Evolutionary conservation across 2,329 filamentous ascomycete genomes (phyloP).

Genomic region (Fusarium sp.): DNA sequence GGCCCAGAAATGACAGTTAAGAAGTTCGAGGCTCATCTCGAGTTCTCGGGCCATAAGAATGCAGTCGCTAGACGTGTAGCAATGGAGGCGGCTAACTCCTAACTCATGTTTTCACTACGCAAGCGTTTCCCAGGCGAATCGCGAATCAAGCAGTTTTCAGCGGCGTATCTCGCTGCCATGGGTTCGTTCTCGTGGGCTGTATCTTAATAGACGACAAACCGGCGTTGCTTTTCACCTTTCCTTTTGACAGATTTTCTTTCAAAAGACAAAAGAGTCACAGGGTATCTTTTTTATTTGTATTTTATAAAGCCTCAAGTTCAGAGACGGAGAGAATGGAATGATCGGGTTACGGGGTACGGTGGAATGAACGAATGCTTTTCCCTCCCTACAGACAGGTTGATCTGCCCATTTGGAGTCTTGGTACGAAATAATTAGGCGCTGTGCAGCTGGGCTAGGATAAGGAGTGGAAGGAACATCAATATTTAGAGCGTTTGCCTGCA

Average conservation of each 20-base stretch:
- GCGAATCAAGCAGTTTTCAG: background rate
- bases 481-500: conserved; percentile 29
- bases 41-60: conserved; percentile 83
- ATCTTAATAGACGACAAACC: conserved; percentile 32
- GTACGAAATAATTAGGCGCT: conserved; percentile 34
- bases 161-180: background rate
- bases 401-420: conserved; percentile 36
- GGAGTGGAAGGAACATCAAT: conserved; percentile 29
- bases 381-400: conserved; percentile 19
- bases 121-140: conserved; percentile 5
- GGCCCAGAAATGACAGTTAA: conserved; percentile 86
- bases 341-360: conserved; percentile 18
- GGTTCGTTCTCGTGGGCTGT: conserved; percentile 14
- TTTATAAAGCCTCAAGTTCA: conserved; percentile 26
- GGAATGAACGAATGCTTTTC: conserved; percentile 15
- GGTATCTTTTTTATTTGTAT: conserved; percentile 13
- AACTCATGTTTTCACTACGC: background rate
- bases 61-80: conserved; percentile 64
- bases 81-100: conserved; percentile 41
- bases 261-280: conserved; percentile 32
- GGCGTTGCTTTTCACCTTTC: conserved; percentile 30
- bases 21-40: conserved; percentile 94
- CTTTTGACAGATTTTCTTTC: conserved; percentile 17
- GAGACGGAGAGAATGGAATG: conserved; percentile 22
- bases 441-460: conserved; percentile 39